A percentile compares a stretch with the other conserved stretches of the same genome.
Evolutionary conservation across 2,329 filamentous ascomycete genomes (phyloP).

Genomic region (Diaporthe vexans): DNA sequence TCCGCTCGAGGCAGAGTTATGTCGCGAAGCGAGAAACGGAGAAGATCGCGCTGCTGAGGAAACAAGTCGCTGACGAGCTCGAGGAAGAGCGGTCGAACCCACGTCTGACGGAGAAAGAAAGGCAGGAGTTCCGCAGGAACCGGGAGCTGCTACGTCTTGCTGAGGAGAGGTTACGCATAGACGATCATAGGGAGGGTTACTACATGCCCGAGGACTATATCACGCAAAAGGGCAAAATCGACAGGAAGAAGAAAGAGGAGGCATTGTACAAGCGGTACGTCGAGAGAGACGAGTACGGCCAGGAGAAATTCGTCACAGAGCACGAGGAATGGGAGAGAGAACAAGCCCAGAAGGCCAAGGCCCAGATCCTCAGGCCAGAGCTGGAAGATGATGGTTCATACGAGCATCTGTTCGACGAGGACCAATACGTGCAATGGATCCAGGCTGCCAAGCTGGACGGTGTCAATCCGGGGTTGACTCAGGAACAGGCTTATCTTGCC

Average conservation of each 20-base stretch:
- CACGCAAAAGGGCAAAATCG: conserved; percentile 91
- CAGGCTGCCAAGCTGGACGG: conserved; percentile 72
- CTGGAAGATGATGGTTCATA: conserved; percentile 86
- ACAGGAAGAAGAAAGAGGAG: conserved; percentile 88
- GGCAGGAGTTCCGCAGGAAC: conserved; percentile 90
- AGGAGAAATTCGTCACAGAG: conserved; percentile 92
- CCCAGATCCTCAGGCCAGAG: conserved; percentile 83
- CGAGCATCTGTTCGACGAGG: conserved; percentile 92
- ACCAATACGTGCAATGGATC: conserved; percentile 85
- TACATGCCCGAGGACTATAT: conserved; percentile 95
- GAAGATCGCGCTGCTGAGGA: conserved; percentile 85
- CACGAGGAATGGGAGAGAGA: conserved; percentile 97
- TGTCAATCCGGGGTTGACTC: conserved; percentile 78
- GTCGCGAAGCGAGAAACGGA: conserved; percentile 93
- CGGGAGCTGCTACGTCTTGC: conserved; percentile 84
- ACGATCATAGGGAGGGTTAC: conserved; percentile 94
- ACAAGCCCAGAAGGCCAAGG: conserved; percentile 88
- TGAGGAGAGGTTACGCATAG: conserved; percentile 87
- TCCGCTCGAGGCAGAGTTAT: conserved; percentile 91
- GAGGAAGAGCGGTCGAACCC: conserved; percentile 84
- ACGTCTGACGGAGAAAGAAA: conserved; percentile 81
- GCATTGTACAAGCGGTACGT: conserved; percentile 92
- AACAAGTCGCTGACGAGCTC: conserved; percentile 91
- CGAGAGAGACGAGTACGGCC: conserved; percentile 86
- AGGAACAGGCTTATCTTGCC: conserved; percentile 83